Conservation (phyloP, 2,329 filamentous ascomycete species). For the Didymella pinodella region DNA sequence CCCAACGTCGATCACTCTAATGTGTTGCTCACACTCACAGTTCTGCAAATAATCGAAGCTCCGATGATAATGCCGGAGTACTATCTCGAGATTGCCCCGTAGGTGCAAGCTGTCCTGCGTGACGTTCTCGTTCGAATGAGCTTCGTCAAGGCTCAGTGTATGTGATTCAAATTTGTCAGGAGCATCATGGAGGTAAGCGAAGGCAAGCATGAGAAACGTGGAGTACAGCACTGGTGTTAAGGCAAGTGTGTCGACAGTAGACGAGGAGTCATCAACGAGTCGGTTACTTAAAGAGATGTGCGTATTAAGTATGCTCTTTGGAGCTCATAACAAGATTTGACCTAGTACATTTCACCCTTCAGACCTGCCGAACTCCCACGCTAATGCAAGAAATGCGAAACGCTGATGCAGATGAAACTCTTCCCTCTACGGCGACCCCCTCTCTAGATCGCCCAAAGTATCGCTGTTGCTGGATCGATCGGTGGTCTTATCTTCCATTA, state of each 20-base stretch:
- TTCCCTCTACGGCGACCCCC: slow-evolving; percentile 19
- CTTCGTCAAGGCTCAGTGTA: no score
- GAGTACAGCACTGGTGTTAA: background rate
- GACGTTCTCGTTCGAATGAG: no score
- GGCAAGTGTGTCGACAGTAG: background rate
- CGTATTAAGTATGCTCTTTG: no score
- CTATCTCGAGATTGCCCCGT: no score
- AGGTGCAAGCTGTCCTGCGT: slow-evolving; percentile 8
- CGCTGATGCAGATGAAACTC: background rate
- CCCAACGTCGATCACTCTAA: no score
- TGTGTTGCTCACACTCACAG: no score
- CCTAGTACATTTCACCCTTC: no score
- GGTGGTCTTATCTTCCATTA: slow-evolving; percentile 22
- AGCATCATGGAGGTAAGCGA: background rate
- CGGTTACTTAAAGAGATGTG: no score
- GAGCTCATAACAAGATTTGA: no score
- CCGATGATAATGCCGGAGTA: no score
- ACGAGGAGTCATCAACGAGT: background rate
- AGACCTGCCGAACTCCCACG: background rate
- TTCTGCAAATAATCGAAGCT: no score
- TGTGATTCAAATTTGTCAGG: no score
- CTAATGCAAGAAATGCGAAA: background rate
- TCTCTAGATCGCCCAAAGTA: slow-evolving; percentile 30
- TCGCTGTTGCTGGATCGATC: slow-evolving; percentile 24
- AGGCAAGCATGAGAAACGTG: background rate